Evolutionary conservation across 2,329 filamentous ascomycete species (phyloP).

Genomic region (Dactylellina leptospora): DNA sequence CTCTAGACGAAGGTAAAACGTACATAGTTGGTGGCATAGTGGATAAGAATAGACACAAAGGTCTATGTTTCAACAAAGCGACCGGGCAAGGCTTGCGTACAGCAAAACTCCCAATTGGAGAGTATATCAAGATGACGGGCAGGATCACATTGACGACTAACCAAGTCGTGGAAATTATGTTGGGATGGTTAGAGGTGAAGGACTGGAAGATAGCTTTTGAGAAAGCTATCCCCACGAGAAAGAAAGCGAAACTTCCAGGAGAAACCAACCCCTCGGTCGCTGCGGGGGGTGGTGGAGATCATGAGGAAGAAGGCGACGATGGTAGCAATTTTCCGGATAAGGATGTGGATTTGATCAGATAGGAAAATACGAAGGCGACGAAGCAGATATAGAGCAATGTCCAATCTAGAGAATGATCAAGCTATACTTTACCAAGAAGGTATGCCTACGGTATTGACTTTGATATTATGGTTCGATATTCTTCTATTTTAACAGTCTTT

Average conservation of each 20-base stretch:
- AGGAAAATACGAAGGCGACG: neutral
- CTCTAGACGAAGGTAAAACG: conserved; percentile 84
- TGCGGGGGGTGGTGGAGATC: neutral
- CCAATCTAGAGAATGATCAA: too few species aligned
- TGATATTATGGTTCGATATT: too few species aligned
- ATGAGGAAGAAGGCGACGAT: conserved; percentile 6
- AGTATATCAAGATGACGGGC: conserved; percentile 90
- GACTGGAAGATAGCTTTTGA: conserved; percentile 93
- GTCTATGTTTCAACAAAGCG: conserved; percentile 86
- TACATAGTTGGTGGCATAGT: conserved; percentile 96
- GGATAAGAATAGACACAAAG: conserved; percentile 96
- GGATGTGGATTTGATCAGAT: too few species aligned
- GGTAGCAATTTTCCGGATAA: too few species aligned
- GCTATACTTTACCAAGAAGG: too few species aligned
- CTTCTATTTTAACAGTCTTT: too few species aligned
- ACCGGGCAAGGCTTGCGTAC: conserved; percentile 79
- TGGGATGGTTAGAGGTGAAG: conserved; percentile 86
- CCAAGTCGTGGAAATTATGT: conserved; percentile 96
- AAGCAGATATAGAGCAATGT: conserved; percentile 3
- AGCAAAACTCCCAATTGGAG: conserved; percentile 90
- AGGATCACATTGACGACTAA: conserved; percentile 89
- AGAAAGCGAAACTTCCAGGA: conserved; percentile 61
- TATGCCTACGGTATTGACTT: too few species aligned
- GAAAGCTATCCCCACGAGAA: conserved; percentile 86
- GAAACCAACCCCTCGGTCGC: conserved; percentile 72